Conservation (phyloP, 805 yeast species). For the Wickerhamiella qilinensis region DNA sequence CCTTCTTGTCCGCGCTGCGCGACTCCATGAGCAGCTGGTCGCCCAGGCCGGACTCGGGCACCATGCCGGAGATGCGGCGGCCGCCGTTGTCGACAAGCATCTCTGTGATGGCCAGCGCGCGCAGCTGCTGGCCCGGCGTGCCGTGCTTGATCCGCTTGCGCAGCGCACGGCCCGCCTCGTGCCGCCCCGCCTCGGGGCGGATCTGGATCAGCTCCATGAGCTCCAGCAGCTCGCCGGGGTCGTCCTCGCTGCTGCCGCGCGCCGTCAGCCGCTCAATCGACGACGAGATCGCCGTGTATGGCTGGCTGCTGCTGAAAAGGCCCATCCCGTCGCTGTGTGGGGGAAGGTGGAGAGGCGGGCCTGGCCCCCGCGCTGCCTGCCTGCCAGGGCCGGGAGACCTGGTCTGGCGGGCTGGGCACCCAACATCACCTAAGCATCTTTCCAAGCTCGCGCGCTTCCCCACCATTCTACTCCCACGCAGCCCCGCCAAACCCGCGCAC, state of each 20-base stretch:
- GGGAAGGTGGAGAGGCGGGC: too few species aligned
- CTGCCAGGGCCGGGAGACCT: too few species aligned
- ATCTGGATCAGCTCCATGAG: conserved; percentile 37
- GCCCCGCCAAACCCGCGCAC: too few species aligned
- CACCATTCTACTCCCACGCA: too few species aligned
- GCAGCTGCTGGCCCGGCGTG: conserved; percentile 39
- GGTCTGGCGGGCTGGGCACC: too few species aligned
- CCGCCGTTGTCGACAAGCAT: conserved; percentile 40
- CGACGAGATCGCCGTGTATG: conserved; percentile 29
- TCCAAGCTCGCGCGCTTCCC: too few species aligned
- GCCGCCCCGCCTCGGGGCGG: conserved; percentile 27
- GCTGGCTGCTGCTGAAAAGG: conserved; percentile 20
- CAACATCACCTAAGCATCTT: too few species aligned
- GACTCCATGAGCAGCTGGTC: conserved; percentile 34
- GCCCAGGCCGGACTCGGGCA: conserved; percentile 12
- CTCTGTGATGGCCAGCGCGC: conserved; percentile 52
- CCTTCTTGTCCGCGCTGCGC: conserved; percentile 20
- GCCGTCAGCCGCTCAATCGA: conserved; percentile 24
- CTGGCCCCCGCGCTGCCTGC: too few species aligned
- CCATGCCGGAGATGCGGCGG: conserved; percentile 9
- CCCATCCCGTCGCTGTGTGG: too few species aligned
- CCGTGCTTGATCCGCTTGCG: conserved; percentile 86
- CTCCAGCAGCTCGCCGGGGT: conserved; percentile 36
- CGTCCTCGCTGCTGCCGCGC: conserved; percentile 20
- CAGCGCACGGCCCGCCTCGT: conserved; percentile 82